Base-by-base conservation (phyloP, 1,284 basidiomycete genomes). In the Porodaedalea pini region DNA sequence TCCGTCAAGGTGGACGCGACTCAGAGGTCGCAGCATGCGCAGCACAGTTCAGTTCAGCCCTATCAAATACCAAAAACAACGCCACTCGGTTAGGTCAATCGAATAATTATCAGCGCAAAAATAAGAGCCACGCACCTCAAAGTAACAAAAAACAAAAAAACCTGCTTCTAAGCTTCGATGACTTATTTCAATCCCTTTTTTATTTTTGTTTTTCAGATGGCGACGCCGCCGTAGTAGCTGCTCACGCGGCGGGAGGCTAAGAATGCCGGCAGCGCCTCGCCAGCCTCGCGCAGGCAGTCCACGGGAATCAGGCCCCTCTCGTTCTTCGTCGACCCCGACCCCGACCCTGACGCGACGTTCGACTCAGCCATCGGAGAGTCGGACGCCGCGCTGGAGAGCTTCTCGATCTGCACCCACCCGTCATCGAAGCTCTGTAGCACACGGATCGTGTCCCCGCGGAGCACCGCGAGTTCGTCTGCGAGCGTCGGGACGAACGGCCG, bases 331-430 rank as follows among this genome's bases (percentile, higher is more conserved):
- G 41, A 4, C 0, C 71, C 73, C 29, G 21, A 6, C 4, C 23
- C 17, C 4, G 32, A 3, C 5, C 32, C 32, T 5, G 27, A 3
- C 1, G 7, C 31, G 5, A 5, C 13, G 19, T 23, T 40, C 2
- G n/a, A n/a, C n/a, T n/a, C n/a, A n/a, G n/a, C n/a, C n/a, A n/a
- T n/a, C n/a, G n/a, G n/a, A n/a, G n/a, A n/a, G n/a, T n/a, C n/a
- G n/a, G n/a, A n/a, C n/a, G 69, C 63, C 61, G 43, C 21, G 7
- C 3, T n/a, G 6, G 45, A 47, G 41, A 75, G 61, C 62, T 75
- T 78, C 66, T 82, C 78, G 15, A 83, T 76, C 56, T 77, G 64
- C 1, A 75, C 75, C 87, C 86, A 89, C 0, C 86, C 86, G 65
- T 88, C 86, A 61, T 86, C 81, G 66, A 80, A 89, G 11, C 77